These are phyloP conservation scores for Cyberlindnera suaveolens DNA, from an alignment of 805 yeast genomes.

Conservation along the genomic window DNA sequence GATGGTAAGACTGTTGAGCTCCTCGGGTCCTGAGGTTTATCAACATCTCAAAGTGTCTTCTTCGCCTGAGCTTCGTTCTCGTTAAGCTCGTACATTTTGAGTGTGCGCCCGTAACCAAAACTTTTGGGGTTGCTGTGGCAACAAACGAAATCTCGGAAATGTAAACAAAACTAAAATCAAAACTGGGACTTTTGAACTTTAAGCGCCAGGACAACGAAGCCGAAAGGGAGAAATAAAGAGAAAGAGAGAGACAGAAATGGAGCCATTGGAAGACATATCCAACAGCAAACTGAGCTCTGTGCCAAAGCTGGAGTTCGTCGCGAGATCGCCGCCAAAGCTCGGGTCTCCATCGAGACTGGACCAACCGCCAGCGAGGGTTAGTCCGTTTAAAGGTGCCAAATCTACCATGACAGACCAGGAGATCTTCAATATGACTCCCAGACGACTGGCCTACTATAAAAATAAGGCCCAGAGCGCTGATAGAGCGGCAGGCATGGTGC, in stretches of 20 bases:
- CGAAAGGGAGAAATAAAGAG: background rate
- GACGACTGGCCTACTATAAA: conserved; percentile 13
- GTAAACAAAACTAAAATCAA: conserved; percentile 7
- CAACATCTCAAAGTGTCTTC: no score
- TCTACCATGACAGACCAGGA: conserved; percentile 9
- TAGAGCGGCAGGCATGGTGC: conserved; percentile 9
- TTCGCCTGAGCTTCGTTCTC: no score
- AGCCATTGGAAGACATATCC: conserved; percentile 7
- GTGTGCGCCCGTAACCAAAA: no score
- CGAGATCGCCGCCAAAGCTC: conserved; percentile 13
- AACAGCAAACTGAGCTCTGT: conserved; percentile 3
- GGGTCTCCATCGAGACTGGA: conserved; percentile 1
- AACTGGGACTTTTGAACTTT: no score
- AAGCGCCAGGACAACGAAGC: no score
- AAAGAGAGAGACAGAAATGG: conserved; percentile 4
- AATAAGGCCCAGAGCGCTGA: conserved; percentile 26
- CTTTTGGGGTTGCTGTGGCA: no score
- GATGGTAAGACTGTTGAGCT: no score
- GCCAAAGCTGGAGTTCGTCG: conserved; percentile 13
- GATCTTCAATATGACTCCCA: conserved; percentile 25
- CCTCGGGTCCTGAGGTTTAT: no score
- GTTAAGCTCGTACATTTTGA: no score
- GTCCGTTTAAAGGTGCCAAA: conserved; percentile 21
- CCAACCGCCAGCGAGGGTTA: conserved; percentile 20
- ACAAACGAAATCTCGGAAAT: background rate